Evolutionary conservation across 345 rosid genomes (phyloP), one percentile per base, ranked within the genome.

Genomic region (Citrus glauca): DNA sequence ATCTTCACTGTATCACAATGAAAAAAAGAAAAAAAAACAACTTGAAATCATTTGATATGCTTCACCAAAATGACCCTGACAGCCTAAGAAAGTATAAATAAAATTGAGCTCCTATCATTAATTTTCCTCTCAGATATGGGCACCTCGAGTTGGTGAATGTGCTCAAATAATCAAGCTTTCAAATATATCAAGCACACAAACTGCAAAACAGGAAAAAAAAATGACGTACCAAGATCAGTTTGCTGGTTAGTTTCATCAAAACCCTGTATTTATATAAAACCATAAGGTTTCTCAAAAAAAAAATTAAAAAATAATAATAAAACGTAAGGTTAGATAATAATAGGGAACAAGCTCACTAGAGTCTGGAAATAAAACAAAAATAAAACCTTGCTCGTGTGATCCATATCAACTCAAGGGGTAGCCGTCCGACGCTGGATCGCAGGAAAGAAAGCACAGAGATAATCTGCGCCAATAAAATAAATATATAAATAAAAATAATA

Each of bases 191-290:
- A 17, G 33, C 17, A 50, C 9, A 2, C 48, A 24, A 40, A 62
- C 53, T 5, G 13, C 6, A 55, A 25, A 57, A 16, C 13, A 33
- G 2, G 25, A 1, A 61, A 67, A 11, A 74, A 61, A 77, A 27
- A 4, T 55, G 79, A 73, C 88, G 72, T 84, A 93, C 98, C 91
- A 9, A 78, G 27, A 82, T 94, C 95, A 75, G 85, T 80, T 74
- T 85, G 88, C 79, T 87, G 91, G 82, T 80, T 80, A 74, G 71
- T 83, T 38, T 81, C 87, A 78, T 83, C 91, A 74, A 63, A 77
- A 63, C 77, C 85, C 95, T 92, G 93, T 77, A 82, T 73, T 35
- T 68, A 48, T 74, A 73, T 42, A 65, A 37, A 42, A 42, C 10
- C 48, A 42, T 10, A 42, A 42, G 48, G 14, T 42, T 42, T 42